A percentile compares a stretch with the other conserved stretches of the same genome.
Conservation (phyloP, 139 green algal genomes). For the Yamagishiella unicocca region DNA sequence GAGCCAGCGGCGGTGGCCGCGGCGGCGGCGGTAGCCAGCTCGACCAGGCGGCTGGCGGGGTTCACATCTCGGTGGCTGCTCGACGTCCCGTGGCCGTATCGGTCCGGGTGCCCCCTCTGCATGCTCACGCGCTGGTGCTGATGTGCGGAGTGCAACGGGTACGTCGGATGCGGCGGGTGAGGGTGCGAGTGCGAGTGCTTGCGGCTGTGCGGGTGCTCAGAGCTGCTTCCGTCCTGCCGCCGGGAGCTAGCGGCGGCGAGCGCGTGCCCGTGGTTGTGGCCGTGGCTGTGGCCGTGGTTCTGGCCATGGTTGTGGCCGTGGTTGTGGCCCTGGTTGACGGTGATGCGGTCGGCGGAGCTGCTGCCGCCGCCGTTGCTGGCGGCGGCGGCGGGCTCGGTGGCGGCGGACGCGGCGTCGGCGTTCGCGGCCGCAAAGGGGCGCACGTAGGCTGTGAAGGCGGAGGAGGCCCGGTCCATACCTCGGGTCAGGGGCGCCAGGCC, state of each 20-base stretch:
- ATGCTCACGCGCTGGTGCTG: not conserved
- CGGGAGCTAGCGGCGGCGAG: not conserved
- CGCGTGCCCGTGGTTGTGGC: not conserved
- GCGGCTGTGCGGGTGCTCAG: not conserved
- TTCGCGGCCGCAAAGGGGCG: not conserved
- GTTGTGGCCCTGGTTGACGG: not conserved
- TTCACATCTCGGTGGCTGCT: not conserved
- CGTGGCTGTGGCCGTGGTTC: not conserved
- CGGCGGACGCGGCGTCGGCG: not conserved
- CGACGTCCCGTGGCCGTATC: not conserved
- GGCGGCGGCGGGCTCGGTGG: not conserved
- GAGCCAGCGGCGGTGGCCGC: not conserved
- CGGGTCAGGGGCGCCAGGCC: not conserved
- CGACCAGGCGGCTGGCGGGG: not conserved
- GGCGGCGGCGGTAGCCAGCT: constrained; percentile 5
- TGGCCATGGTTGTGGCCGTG: not conserved
- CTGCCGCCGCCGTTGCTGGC: constrained; percentile 22
- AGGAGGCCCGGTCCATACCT: not conserved
- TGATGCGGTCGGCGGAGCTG: not conserved
- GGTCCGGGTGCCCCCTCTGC: not conserved
- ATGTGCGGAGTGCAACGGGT: not conserved
- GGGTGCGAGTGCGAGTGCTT: no score
- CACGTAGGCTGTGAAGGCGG: constrained; percentile 42
- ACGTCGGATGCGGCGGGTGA: not conserved
- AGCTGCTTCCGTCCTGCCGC: not conserved